A percentile compares a stretch with the other conserved stretches of the same genome.
These are phyloP conservation scores for Encephalitozoon hellem DNA, from an alignment of 371 early-diverging fungal species.

Conservation along the genomic window DNA sequence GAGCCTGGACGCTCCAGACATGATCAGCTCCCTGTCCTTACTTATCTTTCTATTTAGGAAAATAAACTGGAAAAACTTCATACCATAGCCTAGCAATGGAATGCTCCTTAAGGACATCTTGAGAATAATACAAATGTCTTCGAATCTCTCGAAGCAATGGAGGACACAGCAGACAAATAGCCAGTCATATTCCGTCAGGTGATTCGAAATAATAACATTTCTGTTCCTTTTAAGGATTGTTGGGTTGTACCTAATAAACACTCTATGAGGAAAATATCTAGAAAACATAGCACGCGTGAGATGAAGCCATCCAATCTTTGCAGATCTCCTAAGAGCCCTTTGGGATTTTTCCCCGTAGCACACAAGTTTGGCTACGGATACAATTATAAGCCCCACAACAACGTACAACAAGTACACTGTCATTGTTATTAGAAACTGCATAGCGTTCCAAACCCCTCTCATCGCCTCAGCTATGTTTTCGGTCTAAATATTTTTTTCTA, in stretches of 20 bases:
- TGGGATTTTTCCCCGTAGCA: not conserved
- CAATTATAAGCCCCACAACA: not conserved
- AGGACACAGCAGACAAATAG: constrained; percentile 36
- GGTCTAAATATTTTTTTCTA: constrained; percentile 5
- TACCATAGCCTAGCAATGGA: constrained; percentile 53
- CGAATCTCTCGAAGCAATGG: constrained; percentile 26
- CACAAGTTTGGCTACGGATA: not conserved
- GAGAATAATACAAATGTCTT: constrained; percentile 38
- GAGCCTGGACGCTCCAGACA: constrained; percentile 18
- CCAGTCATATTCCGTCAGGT: constrained; percentile 57
- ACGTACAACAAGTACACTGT: not conserved
- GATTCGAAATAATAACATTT: constrained; percentile 54
- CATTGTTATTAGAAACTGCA: not conserved
- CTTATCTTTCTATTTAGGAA: constrained; percentile 50
- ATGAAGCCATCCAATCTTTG: constrained; percentile 30
- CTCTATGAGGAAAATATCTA: constrained; percentile 36
- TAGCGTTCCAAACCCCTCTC: not conserved
- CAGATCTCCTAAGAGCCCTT: not conserved
- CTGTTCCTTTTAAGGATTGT: constrained; percentile 27
- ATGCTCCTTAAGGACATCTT: constrained; percentile 45
- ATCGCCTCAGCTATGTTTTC: not conserved
- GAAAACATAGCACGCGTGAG: constrained; percentile 22
- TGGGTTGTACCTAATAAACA: constrained; percentile 40
- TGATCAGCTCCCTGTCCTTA: constrained; percentile 45
- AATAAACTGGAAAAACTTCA: constrained; percentile 52